Base-by-base conservation (phyloP, 2,329 filamentous ascomycete species). In the Neonectria neomacrospora region DNA sequence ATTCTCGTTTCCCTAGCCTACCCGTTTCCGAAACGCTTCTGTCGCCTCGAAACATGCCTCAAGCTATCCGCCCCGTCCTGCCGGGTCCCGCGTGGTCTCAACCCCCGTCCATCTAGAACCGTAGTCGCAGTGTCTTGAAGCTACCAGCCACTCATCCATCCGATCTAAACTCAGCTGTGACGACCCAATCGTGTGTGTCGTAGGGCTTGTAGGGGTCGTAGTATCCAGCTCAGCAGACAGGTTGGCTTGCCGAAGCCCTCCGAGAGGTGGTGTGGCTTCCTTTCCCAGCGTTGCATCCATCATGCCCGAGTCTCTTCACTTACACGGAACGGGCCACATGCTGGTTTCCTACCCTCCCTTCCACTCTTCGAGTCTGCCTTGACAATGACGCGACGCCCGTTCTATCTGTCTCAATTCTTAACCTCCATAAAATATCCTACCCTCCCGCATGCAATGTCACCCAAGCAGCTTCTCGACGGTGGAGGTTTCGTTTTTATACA, bases 11-110 rank as follows among this genome's bases (percentile, higher is more conserved):
- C 51, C 37, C 34, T 56, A 55, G 54, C 37, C 55, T 50, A 39
- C 52, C 61, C 60, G 50, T 41, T 61, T 64, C 54, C 65, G 63
- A 66, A 63, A 67, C 67, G 65, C 54, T 54, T 62, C 65, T 71
- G 41, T 57, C 60, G 57, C 60, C 58, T 64, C 57, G 69, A 71
- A 70, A 67, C 64, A 65, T 59, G 56, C 34, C 37, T 45, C 42
- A 44, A 44, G 39, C n/a, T 47, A 48, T 54, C 54, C 41, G 42
- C 59, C 28, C 54, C 51, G 22, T 54, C 44, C 59, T 45, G 48
- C 45, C 54, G 54, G 50, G 48, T 48, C 54, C 54, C 54, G 54
- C 42, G n/a, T 20, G 10, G 37, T 44, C 28, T 32, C 23, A 61
- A 34, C 44, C 58, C 44, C 52, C 57, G 59, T 66, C 63, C 55